Evolutionary conservation across 768 basidiomycete genomes (phyloP).

Genomic region (Piloderma croceum): DNA sequence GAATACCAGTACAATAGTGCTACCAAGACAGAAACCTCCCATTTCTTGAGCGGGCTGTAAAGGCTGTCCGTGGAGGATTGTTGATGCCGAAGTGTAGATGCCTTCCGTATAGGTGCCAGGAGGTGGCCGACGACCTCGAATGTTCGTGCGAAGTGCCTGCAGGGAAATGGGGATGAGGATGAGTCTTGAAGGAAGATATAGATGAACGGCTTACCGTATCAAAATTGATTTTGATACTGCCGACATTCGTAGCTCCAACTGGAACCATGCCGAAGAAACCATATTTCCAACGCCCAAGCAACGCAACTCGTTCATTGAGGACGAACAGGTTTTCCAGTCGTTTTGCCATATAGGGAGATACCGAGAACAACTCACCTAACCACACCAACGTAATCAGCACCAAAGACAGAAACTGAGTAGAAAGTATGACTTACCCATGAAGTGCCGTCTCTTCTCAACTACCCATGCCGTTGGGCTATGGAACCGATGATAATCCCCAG

Average conservation of each 20-base stretch:
- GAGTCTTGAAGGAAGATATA: background rate
- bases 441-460: conserved; percentile 91
- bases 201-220: conserved; percentile 52
- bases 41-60: conserved; percentile 87
- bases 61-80: conserved; percentile 83
- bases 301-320: conserved; percentile 94
- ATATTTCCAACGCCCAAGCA: conserved; percentile 90
- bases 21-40: conserved; percentile 94
- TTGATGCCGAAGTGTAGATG: conserved; percentile 79
- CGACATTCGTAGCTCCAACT: conserved; percentile 97
- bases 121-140: conserved; percentile 64
- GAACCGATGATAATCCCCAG: conserved; percentile 97
- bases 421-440: conserved; percentile 61
- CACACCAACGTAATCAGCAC: background rate
- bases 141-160: conserved; percentile 87
- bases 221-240: conserved; percentile 93
- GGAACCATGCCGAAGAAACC: conserved; percentile 98
- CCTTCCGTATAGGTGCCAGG: conserved; percentile 90
- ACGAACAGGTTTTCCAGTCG: conserved; percentile 91
- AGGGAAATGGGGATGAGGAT: conserved; percentile 4
- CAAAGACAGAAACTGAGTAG: background rate
- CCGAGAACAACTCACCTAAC: conserved; percentile 87
- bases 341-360: conserved; percentile 93
- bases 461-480: conserved; percentile 97
- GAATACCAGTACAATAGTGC: conserved; percentile 94